Base-by-base conservation (phyloP, 257 asterid genomes). In the Ocimum tenuiflorum region DNA sequence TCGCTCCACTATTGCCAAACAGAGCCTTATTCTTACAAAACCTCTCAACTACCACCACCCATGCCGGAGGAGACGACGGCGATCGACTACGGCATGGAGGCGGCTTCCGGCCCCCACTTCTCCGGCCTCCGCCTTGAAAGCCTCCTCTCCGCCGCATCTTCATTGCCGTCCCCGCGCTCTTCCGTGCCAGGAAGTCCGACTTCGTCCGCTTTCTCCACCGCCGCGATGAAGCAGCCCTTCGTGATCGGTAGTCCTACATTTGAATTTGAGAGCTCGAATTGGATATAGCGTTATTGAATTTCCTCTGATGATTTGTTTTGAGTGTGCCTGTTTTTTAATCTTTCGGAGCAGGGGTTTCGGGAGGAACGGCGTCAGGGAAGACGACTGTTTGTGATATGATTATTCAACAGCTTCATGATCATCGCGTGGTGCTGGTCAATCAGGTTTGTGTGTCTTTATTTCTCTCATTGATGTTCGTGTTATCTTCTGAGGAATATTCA, bases 301-400 rank as follows among this genome's bases (percentile, higher is more conserved):
- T 41, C 36, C 49, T 47, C 19, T 41, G 61, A 22, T 39, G 43
- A 60, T 8, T 45, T 27, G 49, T 69, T 42, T 57, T 31, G 4
- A 43, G 7, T 53, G 48, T 33, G 14, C 17, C n/a, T 36, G 46
- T 62, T 68, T 4, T 36, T 65, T 23, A 14, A 1, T 43, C 24
- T 12, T 33, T 51, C 67, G 71, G 85, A 35, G 67, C 65, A 94
- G 97, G 97, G 70, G 97, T 94, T 78, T 94, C 99, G 18, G 99
- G 99, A 29, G 99, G 99, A 18, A 94, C 99, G 47, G 99, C 99
- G 4, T 94, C 99, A 0, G 99, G 97, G 42, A 94, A 94, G 75
- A 88, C 97, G 8, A 94, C 99, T 0, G 99, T 94, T 15, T 94
- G 99, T 70, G 99, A 94, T 73, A 88, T 94, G 99, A 94, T 94